Conservation (phyloP, 495 filamentous ascomycete species). For the Antarctomyces pellizariae region DNA sequence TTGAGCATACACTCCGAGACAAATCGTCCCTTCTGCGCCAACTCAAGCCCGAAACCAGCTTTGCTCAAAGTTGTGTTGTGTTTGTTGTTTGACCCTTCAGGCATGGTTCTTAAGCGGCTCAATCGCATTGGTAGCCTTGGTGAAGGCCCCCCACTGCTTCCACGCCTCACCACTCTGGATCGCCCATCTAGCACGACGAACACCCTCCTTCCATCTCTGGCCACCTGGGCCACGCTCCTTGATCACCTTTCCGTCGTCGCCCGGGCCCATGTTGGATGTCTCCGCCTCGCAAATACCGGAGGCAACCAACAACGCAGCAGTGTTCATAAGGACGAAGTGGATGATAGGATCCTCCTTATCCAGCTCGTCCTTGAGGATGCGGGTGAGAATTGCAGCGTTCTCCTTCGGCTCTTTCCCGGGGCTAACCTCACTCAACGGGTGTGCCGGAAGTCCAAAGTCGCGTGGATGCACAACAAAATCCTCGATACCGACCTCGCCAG, state of each 20-base stretch:
- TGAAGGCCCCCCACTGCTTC: constrained; percentile 45
- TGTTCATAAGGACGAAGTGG: constrained; percentile 85
- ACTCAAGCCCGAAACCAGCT: no score
- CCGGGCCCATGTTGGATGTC: constrained; percentile 48
- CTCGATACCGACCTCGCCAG: constrained; percentile 32
- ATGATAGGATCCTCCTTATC: constrained; percentile 57
- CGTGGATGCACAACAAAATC: constrained; percentile 50
- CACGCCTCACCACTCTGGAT: constrained; percentile 62
- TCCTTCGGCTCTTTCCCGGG: constrained; percentile 68
- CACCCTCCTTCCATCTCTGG: constrained; percentile 78
- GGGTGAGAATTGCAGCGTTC: constrained; percentile 64
- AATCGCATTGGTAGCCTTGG: constrained; percentile 25
- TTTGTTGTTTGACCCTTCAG: no score
- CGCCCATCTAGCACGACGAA: constrained; percentile 62
- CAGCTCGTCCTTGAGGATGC: constrained; percentile 49
- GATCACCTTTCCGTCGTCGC: constrained; percentile 50
- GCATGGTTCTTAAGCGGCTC: no score
- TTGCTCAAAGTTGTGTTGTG: no score
- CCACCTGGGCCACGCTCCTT: constrained; percentile 61
- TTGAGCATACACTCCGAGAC: no score
- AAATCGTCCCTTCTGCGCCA: no score
- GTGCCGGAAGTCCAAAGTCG: constrained; percentile 63
- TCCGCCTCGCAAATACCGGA: constrained; percentile 73
- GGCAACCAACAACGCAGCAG: constrained; percentile 64
- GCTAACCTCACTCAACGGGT: constrained; percentile 52